Evolutionary conservation across 176 grass and related monocot genomes (phyloP), one percentile per base, ranked within the genome.

Genomic region (Alopecurus myosuroides): DNA sequence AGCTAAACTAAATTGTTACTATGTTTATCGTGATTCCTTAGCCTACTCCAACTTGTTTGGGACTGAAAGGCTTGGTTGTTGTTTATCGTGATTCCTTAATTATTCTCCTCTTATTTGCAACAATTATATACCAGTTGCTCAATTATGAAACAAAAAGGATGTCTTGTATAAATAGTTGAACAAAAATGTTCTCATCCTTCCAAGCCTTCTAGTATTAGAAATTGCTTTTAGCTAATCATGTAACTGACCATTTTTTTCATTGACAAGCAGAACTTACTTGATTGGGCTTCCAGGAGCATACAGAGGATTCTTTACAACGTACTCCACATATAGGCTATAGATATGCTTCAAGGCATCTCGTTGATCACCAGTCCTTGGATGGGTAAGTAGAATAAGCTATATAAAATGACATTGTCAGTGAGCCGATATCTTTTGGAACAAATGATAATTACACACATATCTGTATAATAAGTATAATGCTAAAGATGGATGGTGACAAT

Each of bases 271-370:
- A 56, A 69, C 86, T 83, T 92, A 98, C 97, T 94, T 93, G 86
- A 98, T 94, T 76, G 91, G 86, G 63, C 87, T 87, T 11, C 93
- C 91, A 63, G 93, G 91, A 81, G 88, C 57, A 41, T 95, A 94
- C 22, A 98, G 76, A 85, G 97, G 93, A 90, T 95, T 98, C 72
- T 95, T 98, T 69, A 98, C 91, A 92, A 98, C 93, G 89, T 95
- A 98, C 11, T 98, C 93, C 57, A 98, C 97, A 49, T 98, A 95
- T 52, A 95, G 81, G 33, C 95, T 95, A 84, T 98, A 98, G 46
- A 98, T 94, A 82, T 98, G 85, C 89, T 95, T 98, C 84, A 98
- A 63, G 0, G 89, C 87, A 57, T 95, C 93, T 79, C 91, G 76
- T 79, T 95, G 93, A 89, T 98, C 93, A 83, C 91, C 88, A 15